Evolutionary conservation across 192 early-diverging fungal species (phyloP).

Genomic region (Mortierella claussenii): DNA sequence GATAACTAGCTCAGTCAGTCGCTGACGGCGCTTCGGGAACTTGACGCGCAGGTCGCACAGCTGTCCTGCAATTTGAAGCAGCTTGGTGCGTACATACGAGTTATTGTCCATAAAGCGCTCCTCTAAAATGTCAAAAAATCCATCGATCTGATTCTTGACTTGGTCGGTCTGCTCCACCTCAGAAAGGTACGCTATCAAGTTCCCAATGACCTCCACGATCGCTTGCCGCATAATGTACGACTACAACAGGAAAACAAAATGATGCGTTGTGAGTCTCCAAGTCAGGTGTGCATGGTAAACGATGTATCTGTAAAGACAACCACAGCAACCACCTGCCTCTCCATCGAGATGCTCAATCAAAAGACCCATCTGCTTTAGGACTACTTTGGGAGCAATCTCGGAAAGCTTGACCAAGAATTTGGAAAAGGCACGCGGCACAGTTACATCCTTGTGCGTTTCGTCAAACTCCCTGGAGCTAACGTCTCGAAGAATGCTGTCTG

Average conservation of each 20-base stretch:
- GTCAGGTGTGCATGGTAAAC: not conserved
- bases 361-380: conserved; percentile 90
- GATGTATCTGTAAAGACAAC: no score
- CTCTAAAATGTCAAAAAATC: conserved; percentile 91
- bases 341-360: conserved; percentile 90
- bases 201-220: conserved; percentile 90
- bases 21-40: conserved; percentile 80
- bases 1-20: conserved; percentile 74
- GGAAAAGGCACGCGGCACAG: conserved; percentile 84
- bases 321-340: conserved; percentile 64
- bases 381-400: conserved; percentile 81
- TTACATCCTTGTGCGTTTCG: conserved; percentile 73
- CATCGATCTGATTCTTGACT: conserved; percentile 76
- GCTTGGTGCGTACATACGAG: conserved; percentile 86
- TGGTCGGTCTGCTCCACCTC: conserved; percentile 76
- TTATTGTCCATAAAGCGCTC: conserved; percentile 94
- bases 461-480: conserved; percentile 60
- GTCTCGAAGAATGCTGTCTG: conserved; percentile 78
- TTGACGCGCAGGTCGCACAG: conserved; percentile 78
- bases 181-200: conserved; percentile 82
- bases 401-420: conserved; percentile 86
- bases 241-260: conserved; percentile 45
- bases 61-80: conserved; percentile 84
- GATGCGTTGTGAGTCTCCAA: not conserved
- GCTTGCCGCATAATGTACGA: conserved; percentile 87